Evolutionary conservation across 2,329 filamentous ascomycete species (phyloP).

Genomic region (Penicillium sp.): DNA sequence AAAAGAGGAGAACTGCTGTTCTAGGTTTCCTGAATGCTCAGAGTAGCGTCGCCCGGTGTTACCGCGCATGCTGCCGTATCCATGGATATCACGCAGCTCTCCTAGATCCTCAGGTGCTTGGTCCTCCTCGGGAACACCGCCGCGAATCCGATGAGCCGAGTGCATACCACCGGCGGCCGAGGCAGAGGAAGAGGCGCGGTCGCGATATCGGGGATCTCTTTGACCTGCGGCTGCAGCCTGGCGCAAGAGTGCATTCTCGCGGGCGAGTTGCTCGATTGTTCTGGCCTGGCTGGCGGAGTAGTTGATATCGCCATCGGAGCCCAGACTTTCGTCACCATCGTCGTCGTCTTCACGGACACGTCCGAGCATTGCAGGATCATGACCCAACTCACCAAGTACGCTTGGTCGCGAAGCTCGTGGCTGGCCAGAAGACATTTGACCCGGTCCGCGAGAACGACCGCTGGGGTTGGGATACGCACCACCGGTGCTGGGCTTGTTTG

Average conservation of each 20-base stretch:
- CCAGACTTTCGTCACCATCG: slow-evolving; percentile 47
- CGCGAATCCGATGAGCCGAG: slow-evolving; percentile 45
- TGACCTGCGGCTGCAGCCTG: slow-evolving; percentile 49
- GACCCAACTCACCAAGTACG: slow-evolving; percentile 50
- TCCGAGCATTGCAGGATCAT: slow-evolving; percentile 51
- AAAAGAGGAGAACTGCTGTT: slow-evolving; percentile 45
- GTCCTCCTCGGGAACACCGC: slow-evolving; percentile 50
- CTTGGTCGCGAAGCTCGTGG: slow-evolving; percentile 73
- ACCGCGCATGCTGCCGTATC: slow-evolving; percentile 44
- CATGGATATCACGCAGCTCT: slow-evolving; percentile 45
- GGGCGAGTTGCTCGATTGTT: slow-evolving; percentile 51
- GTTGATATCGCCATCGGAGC: slow-evolving; percentile 43
- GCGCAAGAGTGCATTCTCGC: slow-evolving; percentile 53
- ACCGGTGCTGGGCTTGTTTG: slow-evolving; percentile 36
- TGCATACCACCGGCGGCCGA: slow-evolving; percentile 38
- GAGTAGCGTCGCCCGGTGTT: slow-evolving; percentile 48
- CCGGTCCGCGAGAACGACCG: slow-evolving; percentile 42
- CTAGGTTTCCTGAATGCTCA: slow-evolving; percentile 48
- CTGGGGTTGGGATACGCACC: slow-evolving; percentile 27
- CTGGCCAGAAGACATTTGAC: slow-evolving; percentile 71
- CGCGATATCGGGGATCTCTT: slow-evolving; percentile 43
- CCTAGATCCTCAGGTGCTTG: slow-evolving; percentile 50
- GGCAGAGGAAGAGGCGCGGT: slow-evolving; percentile 47
- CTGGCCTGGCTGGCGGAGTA: slow-evolving; percentile 47
- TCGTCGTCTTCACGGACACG: slow-evolving; percentile 56